These are phyloP conservation scores for Kuraishia capsulata DNA, from an alignment of 805 yeast genomes.

Conservation along the genomic window DNA sequence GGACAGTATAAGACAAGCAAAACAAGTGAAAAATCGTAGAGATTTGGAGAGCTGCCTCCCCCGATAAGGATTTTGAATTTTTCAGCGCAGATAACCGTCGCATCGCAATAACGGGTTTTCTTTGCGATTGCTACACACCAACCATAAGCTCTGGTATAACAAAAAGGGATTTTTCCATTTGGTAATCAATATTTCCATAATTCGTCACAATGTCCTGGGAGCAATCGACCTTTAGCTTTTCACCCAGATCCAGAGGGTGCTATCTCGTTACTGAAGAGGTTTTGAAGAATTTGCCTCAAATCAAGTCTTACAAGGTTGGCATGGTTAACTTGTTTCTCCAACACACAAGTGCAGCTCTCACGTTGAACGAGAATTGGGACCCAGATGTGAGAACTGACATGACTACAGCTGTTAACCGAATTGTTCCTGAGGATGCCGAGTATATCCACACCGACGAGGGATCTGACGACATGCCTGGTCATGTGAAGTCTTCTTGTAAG, in stretches of 20 bases:
- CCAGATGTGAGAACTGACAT: slow-evolving; percentile 68
- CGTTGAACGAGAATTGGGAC: slow-evolving; percentile 74
- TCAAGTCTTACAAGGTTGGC: slow-evolving; percentile 54
- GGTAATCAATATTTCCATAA: too few species aligned
- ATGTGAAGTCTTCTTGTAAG: slow-evolving; percentile 46
- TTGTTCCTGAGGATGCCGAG: slow-evolving; percentile 56
- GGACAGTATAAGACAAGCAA: neutral
- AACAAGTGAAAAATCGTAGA: too few species aligned
- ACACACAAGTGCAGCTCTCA: slow-evolving; percentile 73
- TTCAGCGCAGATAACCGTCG: too few species aligned
- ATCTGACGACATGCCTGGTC: slow-evolving; percentile 81
- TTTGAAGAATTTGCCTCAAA: slow-evolving; percentile 42
- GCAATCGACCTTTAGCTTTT: slow-evolving; percentile 44
- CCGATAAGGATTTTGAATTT: too few species aligned
- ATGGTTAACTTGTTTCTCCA: slow-evolving; percentile 58
- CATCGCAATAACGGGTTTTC: too few species aligned
- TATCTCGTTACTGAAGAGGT: slow-evolving; percentile 69
- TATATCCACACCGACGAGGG: slow-evolving; percentile 70
- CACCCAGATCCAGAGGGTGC: slow-evolving; percentile 56
- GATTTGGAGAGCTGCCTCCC: too few species aligned
- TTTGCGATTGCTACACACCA: too few species aligned
- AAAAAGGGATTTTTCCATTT: too few species aligned
- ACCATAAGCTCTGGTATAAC: too few species aligned
- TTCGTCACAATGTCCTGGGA: slow-evolving; percentile 53
- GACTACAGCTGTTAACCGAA: slow-evolving; percentile 49